Percentiles rank a stretch among this genome's conserved stretches.
These are phyloP conservation scores for Lasiodiplodia theobromae DNA, from an alignment of 2,329 filamentous ascomycete species.

Conservation along the genomic window DNA sequence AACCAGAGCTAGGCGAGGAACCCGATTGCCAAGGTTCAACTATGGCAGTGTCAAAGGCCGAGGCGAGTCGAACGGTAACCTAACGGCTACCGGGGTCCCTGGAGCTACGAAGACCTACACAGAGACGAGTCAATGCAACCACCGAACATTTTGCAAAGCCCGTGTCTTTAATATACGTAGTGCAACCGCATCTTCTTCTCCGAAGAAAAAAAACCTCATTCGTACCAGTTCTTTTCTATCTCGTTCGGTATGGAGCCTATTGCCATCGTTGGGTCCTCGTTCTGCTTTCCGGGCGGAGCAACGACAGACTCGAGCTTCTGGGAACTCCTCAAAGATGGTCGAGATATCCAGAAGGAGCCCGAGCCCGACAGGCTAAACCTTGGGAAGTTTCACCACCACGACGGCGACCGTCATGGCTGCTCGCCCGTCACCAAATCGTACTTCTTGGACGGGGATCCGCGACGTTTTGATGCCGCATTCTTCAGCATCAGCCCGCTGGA, in stretches of 20 bases:
- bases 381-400: conserved; percentile 32
- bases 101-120: too few species aligned
- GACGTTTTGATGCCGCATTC: conserved; percentile 32
- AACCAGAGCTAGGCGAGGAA: too few species aligned
- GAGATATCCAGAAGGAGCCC: conserved; percentile 42
- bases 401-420: conserved; percentile 28
- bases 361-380: conserved; percentile 44
- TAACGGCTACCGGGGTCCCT: too few species aligned
- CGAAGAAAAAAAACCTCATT: too few species aligned
- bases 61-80: too few species aligned
- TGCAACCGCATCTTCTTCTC: too few species aligned
- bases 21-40: too few species aligned
- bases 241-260: conserved; percentile 34
- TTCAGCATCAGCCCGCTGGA: conserved; percentile 33
- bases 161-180: too few species aligned
- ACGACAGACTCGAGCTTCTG: conserved; percentile 40
- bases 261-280: conserved; percentile 50
- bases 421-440: conserved; percentile 28
- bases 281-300: conserved; percentile 38
- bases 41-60: too few species aligned
- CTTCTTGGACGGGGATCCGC: conserved; percentile 29
- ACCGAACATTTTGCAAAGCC: too few species aligned
- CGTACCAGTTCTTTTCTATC: too few species aligned
- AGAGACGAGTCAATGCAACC: too few species aligned
- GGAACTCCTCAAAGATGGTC: conserved; percentile 37